Evolutionary conservation across 2,329 filamentous ascomycete genomes (phyloP), one percentile per base, ranked within the genome.

Genomic region (Phialophora tarda): DNA sequence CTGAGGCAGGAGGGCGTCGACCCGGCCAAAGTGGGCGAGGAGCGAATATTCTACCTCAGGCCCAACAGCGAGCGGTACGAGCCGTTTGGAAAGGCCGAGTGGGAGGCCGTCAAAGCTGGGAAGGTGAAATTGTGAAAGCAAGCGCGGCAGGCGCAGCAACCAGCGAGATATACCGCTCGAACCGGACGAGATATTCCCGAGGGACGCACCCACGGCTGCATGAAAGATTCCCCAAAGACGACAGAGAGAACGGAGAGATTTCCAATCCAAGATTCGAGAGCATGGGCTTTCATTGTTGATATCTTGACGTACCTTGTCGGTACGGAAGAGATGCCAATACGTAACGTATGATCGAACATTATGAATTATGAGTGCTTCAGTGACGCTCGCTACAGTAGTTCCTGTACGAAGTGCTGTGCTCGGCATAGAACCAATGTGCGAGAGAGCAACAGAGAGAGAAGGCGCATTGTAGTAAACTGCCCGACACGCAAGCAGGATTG

Each of bases 1-100:
- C 76, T 96, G 69, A 83, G 91, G n/a, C 82, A 83, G 1, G 85
- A 93, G 69, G 92, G 93, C 0, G 91, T 94, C 0, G 86, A 91
- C 73, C 90, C 89, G 0, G 77, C 74, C 3, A 85, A 85, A 72
- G 80, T 84, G 5, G 67, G 47, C 5, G 67, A 59, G n/a, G 84
- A 86, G 69, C 75, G 75, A 50, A 81, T 91, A 77, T 87, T 87
- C 71, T 94, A 91, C 89, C 79, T 93, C 17, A 85, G 83, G 72
- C 69, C 71, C 4, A 64, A 69, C 21, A 84, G 82, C 0, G 85
- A 85, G 26, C 82, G 81, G 0, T 97, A 96, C 77, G 85, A 88
- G 32, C 84, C 79, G 7, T 96, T 96, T 77, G 80, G 78, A 0
- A 78, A 83, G 69, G 79, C 78, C 63, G 89, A 96, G 53, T 96